phyloP scores from a whole-genome alignment of 176 grass and related monocot genomes.

The Guadua angustifolia region DNA sequence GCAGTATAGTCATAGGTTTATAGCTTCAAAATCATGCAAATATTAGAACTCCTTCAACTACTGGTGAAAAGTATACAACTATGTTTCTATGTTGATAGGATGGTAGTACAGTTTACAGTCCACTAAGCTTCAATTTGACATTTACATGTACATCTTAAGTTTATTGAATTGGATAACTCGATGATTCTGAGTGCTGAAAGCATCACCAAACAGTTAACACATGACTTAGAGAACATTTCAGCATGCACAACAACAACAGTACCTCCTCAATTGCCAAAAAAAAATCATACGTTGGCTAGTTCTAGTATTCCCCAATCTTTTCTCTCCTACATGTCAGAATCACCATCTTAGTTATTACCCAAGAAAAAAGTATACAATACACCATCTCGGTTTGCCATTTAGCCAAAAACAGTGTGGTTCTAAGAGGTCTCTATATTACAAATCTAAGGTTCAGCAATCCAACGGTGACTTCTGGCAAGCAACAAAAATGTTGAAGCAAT shows the following conservation, averaged over 20 bases:
- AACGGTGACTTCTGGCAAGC: constrained; percentile 18
- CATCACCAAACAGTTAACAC: not conserved
- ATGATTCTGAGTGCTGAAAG: constrained; percentile 7
- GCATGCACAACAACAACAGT: not conserved
- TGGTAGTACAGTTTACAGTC: not conserved
- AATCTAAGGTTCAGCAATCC: constrained; percentile 44
- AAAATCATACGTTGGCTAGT: not conserved
- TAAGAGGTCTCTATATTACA: constrained; percentile 53
- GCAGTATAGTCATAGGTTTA: not conserved
- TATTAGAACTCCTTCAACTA: not conserved
- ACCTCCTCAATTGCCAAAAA: not conserved
- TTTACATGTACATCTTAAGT: not conserved
- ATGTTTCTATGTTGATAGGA: constrained; percentile 1
- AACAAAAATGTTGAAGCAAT: constrained; percentile 42
- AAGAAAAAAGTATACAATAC: constrained; percentile 44
- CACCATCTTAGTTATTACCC: constrained; percentile 45
- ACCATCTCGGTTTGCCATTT: constrained; percentile 27
- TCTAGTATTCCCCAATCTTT: constrained; percentile 9
- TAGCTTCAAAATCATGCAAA: constrained; percentile 13
- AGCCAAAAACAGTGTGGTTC: constrained; percentile 49
- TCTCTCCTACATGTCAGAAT: constrained; percentile 43
- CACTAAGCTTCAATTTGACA: constrained; percentile 11
- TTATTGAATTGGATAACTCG: not conserved
- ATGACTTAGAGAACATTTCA: constrained; percentile 14
- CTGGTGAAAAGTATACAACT: constrained; percentile 8